Base-by-base conservation (phyloP, 495 filamentous ascomycete species). In the Podospora tetraspora region DNA sequence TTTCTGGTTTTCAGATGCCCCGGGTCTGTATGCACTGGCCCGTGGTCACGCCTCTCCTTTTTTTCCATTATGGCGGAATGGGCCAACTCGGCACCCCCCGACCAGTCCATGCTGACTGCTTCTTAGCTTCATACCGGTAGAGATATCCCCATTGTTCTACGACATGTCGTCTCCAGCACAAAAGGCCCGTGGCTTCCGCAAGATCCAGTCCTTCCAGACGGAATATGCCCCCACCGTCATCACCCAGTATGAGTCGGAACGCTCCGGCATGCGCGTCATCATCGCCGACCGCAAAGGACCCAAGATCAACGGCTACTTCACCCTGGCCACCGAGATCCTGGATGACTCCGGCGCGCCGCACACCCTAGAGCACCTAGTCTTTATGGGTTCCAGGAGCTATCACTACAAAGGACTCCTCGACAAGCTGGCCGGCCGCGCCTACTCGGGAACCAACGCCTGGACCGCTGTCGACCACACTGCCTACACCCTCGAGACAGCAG, bases 361-460 rank as follows among this genome's bases (percentile, higher is more conserved):
- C 76, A 99, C 95, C 1, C 82, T 99, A 29, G 95, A 99, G 82
- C 95, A 99, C 82, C 82, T 99, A 12, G 87, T 92, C 72, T 99
- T 99, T 77, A 98, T 98, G 95, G 95, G 95, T 11, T 98, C 95
- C 27, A 93, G 92, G 76, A 93, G 85, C 77, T 98, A 96, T 81
- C 86, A 84, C 43, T 99, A 97, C 79, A 97, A 97, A 76, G 95
- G 96, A 1, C 86, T 98, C 24, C 83, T 99, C 13, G 95, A 98
- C 77, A 96, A 94, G 80, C 85, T 98, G 65, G 92, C 96, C 12
- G 94, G 91, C 11, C 86, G 95, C 65, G 91, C 93, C 1, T 99
- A 98, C 79, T 96, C 94, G 19, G 85, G 84, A 69, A 99, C 94
- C 34, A 99, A 99, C 79, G 95, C 95, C 1, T 98, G 93, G 92